Evolutionary conservation across 768 basidiomycete species (phyloP).

Genomic region (Pholiota microspora): DNA sequence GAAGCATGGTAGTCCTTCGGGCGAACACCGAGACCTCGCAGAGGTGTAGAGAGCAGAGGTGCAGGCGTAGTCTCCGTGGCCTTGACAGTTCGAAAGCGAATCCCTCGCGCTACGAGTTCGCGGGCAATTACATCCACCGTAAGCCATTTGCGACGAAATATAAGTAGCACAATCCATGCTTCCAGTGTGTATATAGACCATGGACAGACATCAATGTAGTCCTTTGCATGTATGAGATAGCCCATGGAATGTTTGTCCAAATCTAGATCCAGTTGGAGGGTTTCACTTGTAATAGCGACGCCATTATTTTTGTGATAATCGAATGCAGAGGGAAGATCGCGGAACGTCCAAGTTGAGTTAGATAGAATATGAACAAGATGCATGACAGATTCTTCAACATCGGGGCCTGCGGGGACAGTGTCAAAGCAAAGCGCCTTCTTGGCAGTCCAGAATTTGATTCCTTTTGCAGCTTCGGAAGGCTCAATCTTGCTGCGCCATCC

Average conservation of each 20-base stretch:
- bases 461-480: background rate
- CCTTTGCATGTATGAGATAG: conserved; percentile 23
- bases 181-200: background rate
- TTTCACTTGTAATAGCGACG: background rate
- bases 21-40: background rate
- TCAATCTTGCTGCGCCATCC: background rate
- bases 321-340: background rate
- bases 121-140: conserved; percentile 3
- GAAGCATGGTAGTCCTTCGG: background rate
- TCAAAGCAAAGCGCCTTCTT: too few relatives aligned
- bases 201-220: background rate
- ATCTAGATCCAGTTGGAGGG: too few relatives aligned
- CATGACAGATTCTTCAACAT: background rate
- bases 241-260: background rate
- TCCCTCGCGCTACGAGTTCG: background rate
- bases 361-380: background rate
- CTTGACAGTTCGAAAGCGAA: conserved; percentile 2
- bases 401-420: background rate
- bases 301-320: background rate
- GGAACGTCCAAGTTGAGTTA: background rate
- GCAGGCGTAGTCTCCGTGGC: background rate
- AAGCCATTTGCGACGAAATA: conserved; percentile 1
- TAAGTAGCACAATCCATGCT: conserved; percentile 3
- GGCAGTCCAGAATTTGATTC: background rate
- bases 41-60: background rate